Evolutionary conservation across 305 asterid genomes (phyloP).

Genomic region (Plantago lanceolata): DNA sequence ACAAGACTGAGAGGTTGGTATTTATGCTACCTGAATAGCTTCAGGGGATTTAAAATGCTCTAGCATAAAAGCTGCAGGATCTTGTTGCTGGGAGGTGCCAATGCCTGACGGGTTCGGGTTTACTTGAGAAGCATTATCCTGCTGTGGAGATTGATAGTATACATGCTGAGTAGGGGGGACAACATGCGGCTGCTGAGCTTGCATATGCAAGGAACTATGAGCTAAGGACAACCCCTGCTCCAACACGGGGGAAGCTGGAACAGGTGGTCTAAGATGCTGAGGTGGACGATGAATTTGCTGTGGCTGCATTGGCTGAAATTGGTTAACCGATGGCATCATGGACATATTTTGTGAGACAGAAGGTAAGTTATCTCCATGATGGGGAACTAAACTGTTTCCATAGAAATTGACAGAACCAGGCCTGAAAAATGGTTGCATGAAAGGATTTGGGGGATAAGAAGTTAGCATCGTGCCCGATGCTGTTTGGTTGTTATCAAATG

Average conservation of each 20-base stretch:
- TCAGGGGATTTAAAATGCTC: slow-evolving; percentile 79
- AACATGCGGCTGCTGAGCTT: slow-evolving; percentile 50
- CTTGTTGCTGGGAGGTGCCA: slow-evolving; percentile 57
- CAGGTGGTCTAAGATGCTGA: slow-evolving; percentile 68
- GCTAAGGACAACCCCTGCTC: slow-evolving; percentile 57
- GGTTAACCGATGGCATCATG: slow-evolving; percentile 46
- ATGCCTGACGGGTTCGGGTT: slow-evolving; percentile 41
- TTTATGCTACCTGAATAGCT: slow-evolving; percentile 71
- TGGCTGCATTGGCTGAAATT: slow-evolving; percentile 81
- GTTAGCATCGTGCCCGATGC: slow-evolving; percentile 46
- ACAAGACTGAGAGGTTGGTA: slow-evolving; percentile 4
- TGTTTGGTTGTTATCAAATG: slow-evolving; percentile 38
- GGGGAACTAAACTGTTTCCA: slow-evolving; percentile 51
- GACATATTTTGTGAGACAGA: slow-evolving; percentile 47
- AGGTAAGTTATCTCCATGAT: slow-evolving; percentile 50
- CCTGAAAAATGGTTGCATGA: slow-evolving; percentile 56
- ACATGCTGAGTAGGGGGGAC: slow-evolving; percentile 46
- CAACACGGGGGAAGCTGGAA: slow-evolving; percentile 64
- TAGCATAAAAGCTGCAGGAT: slow-evolving; percentile 70
- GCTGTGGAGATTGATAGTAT: slow-evolving; percentile 54
- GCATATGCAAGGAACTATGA: slow-evolving; percentile 44
- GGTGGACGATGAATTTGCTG: slow-evolving; percentile 81
- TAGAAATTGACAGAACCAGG: slow-evolving; percentile 54
- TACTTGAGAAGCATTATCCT: slow-evolving; percentile 44
- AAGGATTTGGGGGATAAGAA: slow-evolving; percentile 50